Evolutionary conservation across 1,284 basidiomycete genomes (phyloP).

Genomic region (Kalmanozyma brasiliensis): DNA sequence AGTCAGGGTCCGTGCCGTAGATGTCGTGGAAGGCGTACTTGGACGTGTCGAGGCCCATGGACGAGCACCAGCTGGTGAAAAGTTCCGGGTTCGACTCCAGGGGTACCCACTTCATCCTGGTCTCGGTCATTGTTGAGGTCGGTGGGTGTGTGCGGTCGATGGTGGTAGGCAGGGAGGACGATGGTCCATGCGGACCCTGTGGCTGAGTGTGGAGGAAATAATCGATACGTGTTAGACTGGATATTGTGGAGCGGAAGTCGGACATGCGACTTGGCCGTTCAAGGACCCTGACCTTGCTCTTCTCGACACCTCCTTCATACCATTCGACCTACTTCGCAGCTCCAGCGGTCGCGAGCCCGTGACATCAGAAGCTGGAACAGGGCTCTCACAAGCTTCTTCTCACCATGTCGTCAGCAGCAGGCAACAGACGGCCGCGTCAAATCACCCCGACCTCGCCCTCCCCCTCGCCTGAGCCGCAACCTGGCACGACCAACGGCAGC

Average conservation of each 20-base stretch:
- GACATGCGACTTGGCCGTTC: neutral
- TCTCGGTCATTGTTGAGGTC: conserved; percentile 1
- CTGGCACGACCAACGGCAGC: conserved; percentile 19
- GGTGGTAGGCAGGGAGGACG: neutral
- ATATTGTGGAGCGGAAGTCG: conserved; percentile 8
- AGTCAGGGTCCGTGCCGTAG: conserved; percentile 70
- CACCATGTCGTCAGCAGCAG: conserved; percentile 30
- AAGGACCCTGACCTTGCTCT: neutral
- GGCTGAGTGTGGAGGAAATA: neutral
- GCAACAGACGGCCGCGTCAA: conserved; percentile 22
- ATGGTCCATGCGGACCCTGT: neutral
- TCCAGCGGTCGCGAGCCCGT: no score
- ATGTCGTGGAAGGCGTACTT: conserved; percentile 71
- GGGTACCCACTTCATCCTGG: conserved; percentile 62
- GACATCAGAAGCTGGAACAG: no score
- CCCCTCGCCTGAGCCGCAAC: conserved; percentile 41
- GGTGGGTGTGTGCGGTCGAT: neutral
- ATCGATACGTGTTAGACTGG: neutral
- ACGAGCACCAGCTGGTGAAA: conserved; percentile 59
- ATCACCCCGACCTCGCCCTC: conserved; percentile 51
- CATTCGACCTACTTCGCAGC: no score
- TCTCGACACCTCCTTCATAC: no score
- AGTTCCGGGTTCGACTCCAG: conserved; percentile 68
- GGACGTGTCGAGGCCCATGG: conserved; percentile 60
- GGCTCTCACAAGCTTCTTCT: neutral